A percentile compares a stretch with the other conserved stretches of the same genome.
phyloP scores from a whole-genome alignment of 805 yeast genomes.

The Wickerhamomyces sydowiorum region DNA sequence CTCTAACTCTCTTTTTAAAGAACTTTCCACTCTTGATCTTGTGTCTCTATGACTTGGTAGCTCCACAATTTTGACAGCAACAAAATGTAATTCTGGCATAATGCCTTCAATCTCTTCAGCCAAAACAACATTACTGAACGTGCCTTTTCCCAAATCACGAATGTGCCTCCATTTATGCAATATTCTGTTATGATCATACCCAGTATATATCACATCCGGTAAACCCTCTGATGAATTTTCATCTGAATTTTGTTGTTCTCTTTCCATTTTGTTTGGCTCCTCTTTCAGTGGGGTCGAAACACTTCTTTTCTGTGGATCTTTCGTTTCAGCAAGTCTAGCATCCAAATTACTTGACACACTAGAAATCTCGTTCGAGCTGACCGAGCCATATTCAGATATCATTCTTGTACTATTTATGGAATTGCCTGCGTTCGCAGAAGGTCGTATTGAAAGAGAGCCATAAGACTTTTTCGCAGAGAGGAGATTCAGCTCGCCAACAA shows the following conservation, averaged over 20 bases:
- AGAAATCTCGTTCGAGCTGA: neutral
- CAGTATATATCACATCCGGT: constrained; percentile 9
- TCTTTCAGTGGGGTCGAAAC: constrained; percentile 1
- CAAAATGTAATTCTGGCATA: constrained; percentile 20
- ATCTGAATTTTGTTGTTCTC: constrained; percentile 2
- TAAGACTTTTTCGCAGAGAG: constrained; percentile 1
- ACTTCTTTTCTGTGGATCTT: neutral
- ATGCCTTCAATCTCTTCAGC: constrained; percentile 29
- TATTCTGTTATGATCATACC: constrained; percentile 10
- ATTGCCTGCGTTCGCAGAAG: constrained; percentile 2
- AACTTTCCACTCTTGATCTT: constrained; percentile 49
- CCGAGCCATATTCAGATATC: constrained; percentile 33
- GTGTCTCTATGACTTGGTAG: constrained; percentile 35
- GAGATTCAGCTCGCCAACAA: constrained; percentile 16
- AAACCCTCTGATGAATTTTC: no score
- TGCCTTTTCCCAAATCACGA: constrained; percentile 56
- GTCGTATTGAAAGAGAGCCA: constrained; percentile 6
- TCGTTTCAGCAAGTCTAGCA: neutral
- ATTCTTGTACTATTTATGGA: constrained; percentile 18
- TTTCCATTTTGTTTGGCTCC: constrained; percentile 3
- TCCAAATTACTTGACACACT: neutral
- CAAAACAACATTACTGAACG: constrained; percentile 59
- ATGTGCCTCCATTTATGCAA: constrained; percentile 26
- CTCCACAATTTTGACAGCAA: constrained; percentile 68
- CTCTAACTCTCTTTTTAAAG: constrained; percentile 67